phyloP scores from a whole-genome alignment of 768 basidiomycete genomes.

The Phlegmacium glaucopus region DNA sequence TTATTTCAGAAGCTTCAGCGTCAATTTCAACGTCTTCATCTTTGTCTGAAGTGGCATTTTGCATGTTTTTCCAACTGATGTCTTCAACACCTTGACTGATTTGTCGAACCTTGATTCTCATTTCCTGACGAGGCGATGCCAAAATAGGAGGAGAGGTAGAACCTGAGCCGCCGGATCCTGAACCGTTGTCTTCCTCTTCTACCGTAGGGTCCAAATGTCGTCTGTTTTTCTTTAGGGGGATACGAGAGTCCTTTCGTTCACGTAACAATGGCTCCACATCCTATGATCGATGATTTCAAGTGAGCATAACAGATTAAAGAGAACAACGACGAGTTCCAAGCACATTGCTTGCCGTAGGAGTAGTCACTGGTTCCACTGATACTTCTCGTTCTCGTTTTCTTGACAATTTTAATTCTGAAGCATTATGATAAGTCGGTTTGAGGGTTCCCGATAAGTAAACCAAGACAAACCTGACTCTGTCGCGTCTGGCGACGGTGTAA shows the following conservation, averaged over 20 bases:
- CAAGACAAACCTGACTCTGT: slow-evolving; percentile 38
- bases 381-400: slow-evolving; percentile 78
- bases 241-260: slow-evolving; percentile 50
- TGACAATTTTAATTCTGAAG: slow-evolving; percentile 47
- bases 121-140: slow-evolving; percentile 72
- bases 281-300: slow-evolving; percentile 24
- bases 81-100: slow-evolving; percentile 80
- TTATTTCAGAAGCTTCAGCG: not conserved
- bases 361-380: slow-evolving; percentile 64
- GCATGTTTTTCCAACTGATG: slow-evolving; percentile 62
- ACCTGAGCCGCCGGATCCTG: slow-evolving; percentile 37
- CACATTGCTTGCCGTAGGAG: slow-evolving; percentile 42
- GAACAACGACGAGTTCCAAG: slow-evolving; percentile 12
- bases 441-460: slow-evolving; percentile 16
- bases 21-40: slow-evolving; percentile 16
- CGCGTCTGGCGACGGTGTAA: slow-evolving; percentile 45
- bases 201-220: slow-evolving; percentile 56
- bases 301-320: slow-evolving; percentile 5
- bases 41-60: slow-evolving; percentile 28
- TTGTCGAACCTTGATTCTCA: slow-evolving; percentile 69
- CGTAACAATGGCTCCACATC: slow-evolving; percentile 35
- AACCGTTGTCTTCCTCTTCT: slow-evolving; percentile 54
- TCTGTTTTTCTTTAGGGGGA: slow-evolving; percentile 77
- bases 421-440: slow-evolving; percentile 6
- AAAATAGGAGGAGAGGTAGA: slow-evolving; percentile 39